Evolutionary conservation across 495 filamentous ascomycete species (phyloP).

Genomic region (Aspergillus olivimuriae): DNA sequence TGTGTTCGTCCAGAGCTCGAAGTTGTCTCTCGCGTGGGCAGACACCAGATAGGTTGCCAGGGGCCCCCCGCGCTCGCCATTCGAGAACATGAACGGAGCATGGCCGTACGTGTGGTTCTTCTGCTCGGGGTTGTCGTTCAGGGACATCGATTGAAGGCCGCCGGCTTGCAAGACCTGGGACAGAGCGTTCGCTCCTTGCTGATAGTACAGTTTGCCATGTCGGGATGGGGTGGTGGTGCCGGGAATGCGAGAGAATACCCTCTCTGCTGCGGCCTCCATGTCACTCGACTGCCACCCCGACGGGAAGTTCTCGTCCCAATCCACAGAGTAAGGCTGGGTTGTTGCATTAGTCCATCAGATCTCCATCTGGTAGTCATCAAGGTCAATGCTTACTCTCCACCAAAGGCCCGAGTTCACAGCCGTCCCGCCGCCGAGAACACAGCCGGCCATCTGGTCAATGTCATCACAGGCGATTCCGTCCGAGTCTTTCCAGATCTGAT

Average conservation of each 20-base stretch:
- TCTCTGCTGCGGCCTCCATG: constrained; percentile 4
- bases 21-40: constrained; percentile 3
- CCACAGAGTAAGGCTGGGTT: constrained; percentile 1
- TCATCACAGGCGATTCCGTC: constrained; percentile 10
- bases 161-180: not conserved
- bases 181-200: constrained; percentile 1
- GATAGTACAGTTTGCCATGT: constrained; percentile 2
- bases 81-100: constrained; percentile 6
- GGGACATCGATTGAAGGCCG: not conserved
- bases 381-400: not conserved
- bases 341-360: too few relatives aligned
- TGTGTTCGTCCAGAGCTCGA: constrained; percentile 4
- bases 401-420: constrained; percentile 6
- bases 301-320: constrained; percentile 6
- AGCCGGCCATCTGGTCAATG: constrained; percentile 15
- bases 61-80: constrained; percentile 5
- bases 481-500: constrained; percentile 6
- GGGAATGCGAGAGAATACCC: constrained; percentile 4
- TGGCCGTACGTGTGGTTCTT: constrained; percentile 5
- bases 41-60: constrained; percentile 6
- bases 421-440: constrained; percentile 13
- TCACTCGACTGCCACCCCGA: constrained; percentile 1
- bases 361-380: too few relatives aligned
- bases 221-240: not conserved
- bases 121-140: constrained; percentile 1